These are phyloP conservation scores for Dillenia suffruticosa DNA, from an alignment of 164 flowering plant species.

Conservation along the genomic window DNA sequence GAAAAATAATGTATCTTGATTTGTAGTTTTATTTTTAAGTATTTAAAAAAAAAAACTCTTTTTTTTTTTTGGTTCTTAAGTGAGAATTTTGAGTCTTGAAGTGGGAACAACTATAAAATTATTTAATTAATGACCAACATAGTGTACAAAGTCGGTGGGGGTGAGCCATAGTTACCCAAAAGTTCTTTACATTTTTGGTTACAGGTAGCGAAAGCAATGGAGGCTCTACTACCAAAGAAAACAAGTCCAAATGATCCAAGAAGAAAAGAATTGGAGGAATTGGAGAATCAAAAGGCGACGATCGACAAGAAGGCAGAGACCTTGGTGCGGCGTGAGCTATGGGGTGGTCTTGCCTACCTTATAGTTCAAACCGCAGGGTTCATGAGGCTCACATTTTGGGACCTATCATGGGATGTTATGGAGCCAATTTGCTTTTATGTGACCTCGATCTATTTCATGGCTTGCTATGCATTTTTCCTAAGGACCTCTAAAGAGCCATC, in stretches of 20 bases:
- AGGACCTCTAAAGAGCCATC: constrained; percentile 66
- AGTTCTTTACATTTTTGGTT: constrained; percentile 16
- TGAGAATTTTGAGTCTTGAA: no score
- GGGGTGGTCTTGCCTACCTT: constrained; percentile 52
- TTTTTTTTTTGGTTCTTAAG: no score
- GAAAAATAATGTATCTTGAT: no score
- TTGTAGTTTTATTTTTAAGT: no score
- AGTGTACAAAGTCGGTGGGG: background rate
- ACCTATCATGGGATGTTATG: constrained; percentile 83
- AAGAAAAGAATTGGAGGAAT: constrained; percentile 36
- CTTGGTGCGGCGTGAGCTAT: constrained; percentile 49
- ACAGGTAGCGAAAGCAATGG: constrained; percentile 62
- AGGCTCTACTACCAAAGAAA: constrained; percentile 27
- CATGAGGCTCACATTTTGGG: constrained; percentile 87
- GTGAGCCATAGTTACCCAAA: constrained; percentile 27
- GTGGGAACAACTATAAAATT: background rate
- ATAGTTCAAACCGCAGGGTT: constrained; percentile 58
- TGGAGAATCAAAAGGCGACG: constrained; percentile 43
- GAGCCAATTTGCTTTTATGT: constrained; percentile 79
- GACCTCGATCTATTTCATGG: constrained; percentile 60
- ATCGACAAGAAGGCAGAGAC: constrained; percentile 50
- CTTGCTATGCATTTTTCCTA: constrained; percentile 64
- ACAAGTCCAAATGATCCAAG: constrained; percentile 27
- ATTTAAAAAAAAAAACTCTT: no score
- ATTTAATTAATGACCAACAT: background rate